phyloP scores from a whole-genome alignment of 208 protist genomes.

The Trichomonas tenax region DNA sequence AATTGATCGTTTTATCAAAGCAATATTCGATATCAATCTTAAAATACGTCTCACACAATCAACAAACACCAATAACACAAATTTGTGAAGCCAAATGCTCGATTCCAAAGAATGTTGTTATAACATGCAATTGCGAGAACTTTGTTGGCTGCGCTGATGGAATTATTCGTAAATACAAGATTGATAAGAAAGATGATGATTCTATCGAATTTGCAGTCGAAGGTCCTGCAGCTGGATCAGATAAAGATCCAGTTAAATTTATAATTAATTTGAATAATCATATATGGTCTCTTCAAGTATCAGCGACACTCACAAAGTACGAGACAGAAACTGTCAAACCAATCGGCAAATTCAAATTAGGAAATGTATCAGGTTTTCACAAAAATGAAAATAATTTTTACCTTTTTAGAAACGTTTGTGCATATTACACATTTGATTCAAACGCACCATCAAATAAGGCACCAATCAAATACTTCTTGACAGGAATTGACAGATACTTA shows the following conservation, averaged over 20 bases:
- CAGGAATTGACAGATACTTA: not conserved
- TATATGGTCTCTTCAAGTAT: not conserved
- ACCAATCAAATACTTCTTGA: not conserved
- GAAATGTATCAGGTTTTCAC: not conserved
- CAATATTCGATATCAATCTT: not conserved
- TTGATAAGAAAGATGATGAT: not conserved
- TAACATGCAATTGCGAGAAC: not conserved
- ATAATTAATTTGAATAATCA: not conserved
- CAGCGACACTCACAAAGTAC: not conserved
- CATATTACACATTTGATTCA: not conserved
- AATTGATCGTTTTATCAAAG: not conserved
- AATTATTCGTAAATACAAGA: not conserved
- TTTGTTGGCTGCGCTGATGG: not conserved
- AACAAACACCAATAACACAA: too few relatives aligned
- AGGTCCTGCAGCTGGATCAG: too few relatives aligned
- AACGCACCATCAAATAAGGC: not conserved
- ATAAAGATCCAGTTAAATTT: not conserved
- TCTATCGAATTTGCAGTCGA: not conserved
- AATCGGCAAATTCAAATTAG: not conserved
- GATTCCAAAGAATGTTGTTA: not conserved
- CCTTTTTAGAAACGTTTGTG: not conserved
- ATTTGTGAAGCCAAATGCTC: not conserved
- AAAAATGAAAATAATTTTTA: too few relatives aligned
- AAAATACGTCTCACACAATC: too few relatives aligned
- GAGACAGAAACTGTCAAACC: too few relatives aligned